Conservation (phyloP, 2,329 filamentous ascomycete genomes). For the Neonectria hederae region DNA sequence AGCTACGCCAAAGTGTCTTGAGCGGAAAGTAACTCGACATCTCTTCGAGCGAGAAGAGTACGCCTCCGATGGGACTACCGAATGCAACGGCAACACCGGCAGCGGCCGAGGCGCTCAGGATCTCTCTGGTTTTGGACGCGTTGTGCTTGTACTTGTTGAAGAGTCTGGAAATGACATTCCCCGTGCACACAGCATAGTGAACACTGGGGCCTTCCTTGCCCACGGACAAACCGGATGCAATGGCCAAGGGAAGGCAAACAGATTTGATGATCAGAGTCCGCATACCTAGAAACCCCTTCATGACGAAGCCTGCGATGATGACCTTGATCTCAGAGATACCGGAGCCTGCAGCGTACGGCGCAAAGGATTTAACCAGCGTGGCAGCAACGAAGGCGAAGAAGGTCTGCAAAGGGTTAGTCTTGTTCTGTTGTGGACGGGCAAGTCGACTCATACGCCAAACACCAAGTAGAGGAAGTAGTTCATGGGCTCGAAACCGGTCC, state of each 20-base stretch:
- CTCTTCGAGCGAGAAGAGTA: slow-evolving; percentile 96
- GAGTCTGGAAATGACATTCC: slow-evolving; percentile 92
- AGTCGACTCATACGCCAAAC: slow-evolving; percentile 71
- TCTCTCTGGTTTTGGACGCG: slow-evolving; percentile 93
- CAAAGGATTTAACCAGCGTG: slow-evolving; percentile 86
- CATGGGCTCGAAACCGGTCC: slow-evolving; percentile 79
- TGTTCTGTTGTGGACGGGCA: not conserved
- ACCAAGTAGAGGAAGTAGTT: slow-evolving; percentile 92
- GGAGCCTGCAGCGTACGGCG: slow-evolving; percentile 94
- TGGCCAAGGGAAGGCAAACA: slow-evolving; percentile 87
- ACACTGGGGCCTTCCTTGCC: slow-evolving; percentile 98
- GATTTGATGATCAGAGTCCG: slow-evolving; percentile 96
- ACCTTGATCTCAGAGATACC: slow-evolving; percentile 99
- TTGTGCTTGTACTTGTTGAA: slow-evolving; percentile 93
- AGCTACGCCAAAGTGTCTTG: slow-evolving; percentile 97
- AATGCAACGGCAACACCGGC: slow-evolving; percentile 97
- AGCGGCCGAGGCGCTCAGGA: slow-evolving; percentile 92
- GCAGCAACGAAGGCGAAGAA: slow-evolving; percentile 85
- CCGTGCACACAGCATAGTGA: slow-evolving; percentile 98
- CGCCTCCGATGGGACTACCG: slow-evolving; percentile 95
- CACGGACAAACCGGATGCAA: slow-evolving; percentile 92
- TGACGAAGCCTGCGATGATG: slow-evolving; percentile 98
- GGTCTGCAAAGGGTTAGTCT: slow-evolving; percentile 56
- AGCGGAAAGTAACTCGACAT: slow-evolving; percentile 97
- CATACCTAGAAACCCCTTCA: slow-evolving; percentile 95